phyloP scores from a whole-genome alignment of 495 filamentous ascomycete genomes.

The Astrocystis sublimbata region DNA sequence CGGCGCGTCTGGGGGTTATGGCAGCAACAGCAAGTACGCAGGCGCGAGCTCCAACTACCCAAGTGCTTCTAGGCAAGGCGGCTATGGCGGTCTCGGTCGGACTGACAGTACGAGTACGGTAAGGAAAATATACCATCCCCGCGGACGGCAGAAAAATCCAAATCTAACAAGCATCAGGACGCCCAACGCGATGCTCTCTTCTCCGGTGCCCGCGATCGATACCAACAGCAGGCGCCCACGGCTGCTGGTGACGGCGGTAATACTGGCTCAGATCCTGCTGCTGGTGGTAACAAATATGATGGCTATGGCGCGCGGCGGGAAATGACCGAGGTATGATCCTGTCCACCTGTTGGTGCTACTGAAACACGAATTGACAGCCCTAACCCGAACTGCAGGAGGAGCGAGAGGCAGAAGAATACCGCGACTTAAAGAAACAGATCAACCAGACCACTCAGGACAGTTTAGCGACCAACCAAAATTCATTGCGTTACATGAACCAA shows the following conservation, averaged over 20 bases:
- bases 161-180: slow-evolving; percentile 36
- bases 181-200: slow-evolving; percentile 63
- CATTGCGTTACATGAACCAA: slow-evolving; percentile 63
- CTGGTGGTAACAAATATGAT: slow-evolving; percentile 45
- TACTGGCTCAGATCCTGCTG: slow-evolving; percentile 31
- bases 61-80: slow-evolving; percentile 57
- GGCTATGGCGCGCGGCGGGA: slow-evolving; percentile 68
- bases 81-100: slow-evolving; percentile 71
- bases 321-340: slow-evolving; percentile 62
- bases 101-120: slow-evolving; percentile 54
- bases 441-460: slow-evolving; percentile 67
- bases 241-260: slow-evolving; percentile 21
- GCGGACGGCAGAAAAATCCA: slow-evolving; percentile 16
- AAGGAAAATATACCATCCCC: not conserved
- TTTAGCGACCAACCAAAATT: slow-evolving; percentile 67
- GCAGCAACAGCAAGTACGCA: slow-evolving; percentile 59
- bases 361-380: not conserved
- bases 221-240: slow-evolving; percentile 36
- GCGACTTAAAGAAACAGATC: slow-evolving; percentile 7
- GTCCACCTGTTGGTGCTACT: not conserved
- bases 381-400: slow-evolving; percentile 38
- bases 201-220: slow-evolving; percentile 60
- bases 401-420: slow-evolving; percentile 32
- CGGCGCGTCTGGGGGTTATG: slow-evolving; percentile 65
- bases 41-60: slow-evolving; percentile 39